Base-by-base conservation (phyloP, 192 early-diverging fungal genomes). In the Umbelopsis sp. region DNA sequence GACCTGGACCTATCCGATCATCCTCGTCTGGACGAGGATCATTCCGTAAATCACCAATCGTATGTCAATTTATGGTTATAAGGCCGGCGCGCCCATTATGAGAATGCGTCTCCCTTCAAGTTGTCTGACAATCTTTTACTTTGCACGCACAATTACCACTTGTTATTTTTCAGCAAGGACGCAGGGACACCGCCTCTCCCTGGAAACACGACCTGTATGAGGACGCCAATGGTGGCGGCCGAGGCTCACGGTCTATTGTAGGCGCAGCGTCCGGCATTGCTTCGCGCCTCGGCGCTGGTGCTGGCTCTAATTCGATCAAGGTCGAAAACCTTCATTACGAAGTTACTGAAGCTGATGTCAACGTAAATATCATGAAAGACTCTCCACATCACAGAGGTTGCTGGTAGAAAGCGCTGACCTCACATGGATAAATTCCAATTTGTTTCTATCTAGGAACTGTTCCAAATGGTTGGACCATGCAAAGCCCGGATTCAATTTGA, bases 251-350 rank as follows among this genome's bases (percentile, higher is more conserved):
- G 5, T 61, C 55, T 35, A 61, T 18, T 41, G 37, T 41, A 1
- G 37, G 37, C 5, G n/a, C 18, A 27, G 20, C 58, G 25, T 37
- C 61, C 7, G 27, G 61, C 22, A 71, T 75, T 33, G 45, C 47
- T n/a, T 65, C 74, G 47, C 37, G 74, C 50, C 49, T 75, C 12
- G 74, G 74, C 20, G 46, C 58, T 20, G 18, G 15, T 61, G 20
- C 53, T 35, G 47, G 55, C 64, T 45, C 46, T 15, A 64, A 45
- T 58, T 52, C 49, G 8, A 37, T 77, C 46, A 27, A 21, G n/a
- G 80, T 87, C 15, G 86, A 87, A 66, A 87, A 87, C 64, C 46
- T 87, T 61, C 82, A 84, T 65, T 87, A 87, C 68, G 78, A 85
- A 67, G 86, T 87, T 15, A 87, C 86, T 18, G 74, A 85, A 77